Base-by-base conservation (phyloP, 2,329 filamentous ascomycete species). In the Penicillium vulpinum region DNA sequence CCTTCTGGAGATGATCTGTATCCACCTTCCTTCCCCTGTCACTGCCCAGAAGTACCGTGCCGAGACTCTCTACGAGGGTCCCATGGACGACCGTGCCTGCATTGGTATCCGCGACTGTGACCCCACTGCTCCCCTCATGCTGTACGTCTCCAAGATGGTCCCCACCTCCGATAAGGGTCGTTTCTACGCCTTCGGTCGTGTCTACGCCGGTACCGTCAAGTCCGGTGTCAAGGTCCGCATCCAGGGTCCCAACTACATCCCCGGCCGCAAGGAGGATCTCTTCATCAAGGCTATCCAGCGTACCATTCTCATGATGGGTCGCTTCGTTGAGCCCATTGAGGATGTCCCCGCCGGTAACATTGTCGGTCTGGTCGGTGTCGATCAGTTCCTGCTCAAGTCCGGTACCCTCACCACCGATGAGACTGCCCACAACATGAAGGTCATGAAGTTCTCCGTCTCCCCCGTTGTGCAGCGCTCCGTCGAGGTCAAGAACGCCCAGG, bases 141-240 rank as follows among this genome's bases (percentile, higher is more conserved):
- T 97, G 70, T 99, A 99, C 90, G 92, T 99, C 80, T 99, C 94
- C 80, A 99, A 99, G 91, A 99, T 99, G 94, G 94, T 99, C 76
- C 94, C 94, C 74, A 99, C 94, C 71, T 95, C 92, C 73, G 94
- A 99, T 78, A 97, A 97, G 89, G 94, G 94, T 81, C 93, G 94
- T 83, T 99, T 99, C 91, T 99, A 97, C 84, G 94, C 94, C 79
- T 99, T 99, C 84, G 94, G 94, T 83, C 94, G 94, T 96, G 94
- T 99, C 83, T 99, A 97, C 87, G 85, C 94, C 71, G 94, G 94
- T 90, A 97, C 92, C 77, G 94, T 97, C 84, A 85, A 85, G 75
- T 97, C 94, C 70, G 94, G 94, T 84, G 85, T 97, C 74, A 97
- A 97, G 89, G 94, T 99, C 87, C 94, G 94, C 81, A 99, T 99